phyloP scores from a whole-genome alignment of 129 eudicot species.

The Flaveria bidentis region DNA sequence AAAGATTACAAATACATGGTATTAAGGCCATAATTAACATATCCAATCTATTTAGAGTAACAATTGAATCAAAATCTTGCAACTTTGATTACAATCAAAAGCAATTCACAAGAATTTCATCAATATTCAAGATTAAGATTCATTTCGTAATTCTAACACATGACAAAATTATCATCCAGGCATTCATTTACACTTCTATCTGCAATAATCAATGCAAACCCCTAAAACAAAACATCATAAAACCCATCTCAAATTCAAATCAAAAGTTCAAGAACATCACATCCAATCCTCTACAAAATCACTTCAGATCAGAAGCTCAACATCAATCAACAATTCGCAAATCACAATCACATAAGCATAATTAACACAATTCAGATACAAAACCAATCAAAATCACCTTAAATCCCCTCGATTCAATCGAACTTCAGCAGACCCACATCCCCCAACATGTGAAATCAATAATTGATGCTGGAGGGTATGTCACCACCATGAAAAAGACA shows the following conservation, averaged over 20 bases:
- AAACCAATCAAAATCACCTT: constrained; percentile 30
- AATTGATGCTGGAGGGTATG: constrained; percentile 11
- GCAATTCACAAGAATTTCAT: constrained; percentile 6
- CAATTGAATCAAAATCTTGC: constrained; percentile 12
- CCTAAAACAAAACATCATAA: constrained; percentile 22
- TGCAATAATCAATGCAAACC: constrained; percentile 17
- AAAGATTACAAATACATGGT: neutral
- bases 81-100: neutral
- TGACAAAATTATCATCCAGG: neutral
- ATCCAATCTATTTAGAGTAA: neutral
- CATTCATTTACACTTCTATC: constrained; percentile 16
- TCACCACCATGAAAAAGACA: neutral
- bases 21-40: neutral
- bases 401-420: neutral
- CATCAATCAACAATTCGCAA: neutral
- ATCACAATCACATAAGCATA: constrained; percentile 2
- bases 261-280: neutral
- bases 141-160: constrained; percentile 4
- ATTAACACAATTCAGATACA: neutral
- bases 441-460: neutral
- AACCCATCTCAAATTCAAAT: constrained; percentile 21
- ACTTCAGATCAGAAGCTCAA: constrained; percentile 11
- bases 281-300: neutral
- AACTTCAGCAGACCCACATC: constrained; percentile 18
- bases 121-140: constrained; percentile 4